These are phyloP conservation scores for Acacia confusa DNA, from an alignment of 306 rosid genomes.

Conservation along the genomic window DNA sequence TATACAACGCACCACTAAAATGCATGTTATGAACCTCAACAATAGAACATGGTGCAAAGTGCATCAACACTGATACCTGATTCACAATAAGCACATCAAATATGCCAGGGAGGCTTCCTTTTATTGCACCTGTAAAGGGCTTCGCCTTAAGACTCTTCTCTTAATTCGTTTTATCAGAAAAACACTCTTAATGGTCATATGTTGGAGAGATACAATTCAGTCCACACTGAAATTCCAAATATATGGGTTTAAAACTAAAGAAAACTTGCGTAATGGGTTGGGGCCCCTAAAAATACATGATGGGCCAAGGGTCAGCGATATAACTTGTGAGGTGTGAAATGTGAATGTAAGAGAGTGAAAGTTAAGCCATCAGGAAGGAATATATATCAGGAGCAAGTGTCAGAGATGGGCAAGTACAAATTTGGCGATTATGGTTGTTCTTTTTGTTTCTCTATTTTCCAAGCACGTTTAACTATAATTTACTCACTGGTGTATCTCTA, in stretches of 20 bases:
- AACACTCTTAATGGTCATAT: neutral
- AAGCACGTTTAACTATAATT: constrained; percentile 19
- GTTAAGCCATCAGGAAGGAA: neutral
- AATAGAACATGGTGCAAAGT: constrained; percentile 15
- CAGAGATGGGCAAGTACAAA: neutral
- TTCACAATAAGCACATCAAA: neutral
- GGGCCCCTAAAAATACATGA: neutral
- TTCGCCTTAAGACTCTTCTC: neutral
- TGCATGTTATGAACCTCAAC: constrained; percentile 18
- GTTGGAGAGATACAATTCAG: constrained; percentile 29
- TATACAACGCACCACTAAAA: constrained; percentile 7
- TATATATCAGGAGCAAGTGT: neutral
- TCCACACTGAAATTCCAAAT: constrained; percentile 20
- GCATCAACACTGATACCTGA: neutral
- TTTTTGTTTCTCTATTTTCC: constrained; percentile 5
- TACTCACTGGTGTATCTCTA: constrained; percentile 6
- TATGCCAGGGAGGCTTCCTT: constrained; percentile 25
- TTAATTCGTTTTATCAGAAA: constrained; percentile 11
- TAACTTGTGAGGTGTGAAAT: neutral
- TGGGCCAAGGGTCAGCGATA: neutral
- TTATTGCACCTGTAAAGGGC: constrained; percentile 12
- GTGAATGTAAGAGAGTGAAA: neutral
- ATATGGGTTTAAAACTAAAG: neutral
- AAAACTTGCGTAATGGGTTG: constrained; percentile 20
- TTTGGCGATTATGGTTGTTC: neutral